Evolutionary conservation across 768 basidiomycete genomes (phyloP).

Genomic region (Suillus occidentalis): DNA sequence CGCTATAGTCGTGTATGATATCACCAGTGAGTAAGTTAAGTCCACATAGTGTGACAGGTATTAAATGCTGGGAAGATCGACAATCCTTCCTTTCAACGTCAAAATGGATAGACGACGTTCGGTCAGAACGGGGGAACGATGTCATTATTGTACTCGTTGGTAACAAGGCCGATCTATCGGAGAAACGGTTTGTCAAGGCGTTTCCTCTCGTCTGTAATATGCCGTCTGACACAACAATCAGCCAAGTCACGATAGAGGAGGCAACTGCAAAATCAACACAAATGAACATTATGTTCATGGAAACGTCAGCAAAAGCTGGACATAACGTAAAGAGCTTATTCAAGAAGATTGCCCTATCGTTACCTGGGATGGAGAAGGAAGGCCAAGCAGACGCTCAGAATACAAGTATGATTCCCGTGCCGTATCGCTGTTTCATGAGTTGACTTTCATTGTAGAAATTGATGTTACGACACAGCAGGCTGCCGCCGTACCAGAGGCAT

Average conservation of each 20-base stretch:
- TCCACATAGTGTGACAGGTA: slow-evolving; percentile 5
- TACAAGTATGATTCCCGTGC: slow-evolving; percentile 36
- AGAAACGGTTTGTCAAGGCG: slow-evolving; percentile 76
- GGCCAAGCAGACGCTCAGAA: slow-evolving; percentile 56
- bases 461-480: slow-evolving; percentile 78
- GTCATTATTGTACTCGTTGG: slow-evolving; percentile 98
- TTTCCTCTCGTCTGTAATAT: background rate
- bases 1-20: slow-evolving; percentile 98
- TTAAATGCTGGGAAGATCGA: slow-evolving; percentile 58
- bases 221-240: slow-evolving; percentile 33
- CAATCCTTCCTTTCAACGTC: slow-evolving; percentile 97
- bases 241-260: slow-evolving; percentile 98
- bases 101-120: slow-evolving; percentile 99
- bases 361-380: slow-evolving; percentile 94
- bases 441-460: slow-evolving; percentile 60
- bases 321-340: slow-evolving; percentile 99
- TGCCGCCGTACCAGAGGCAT: slow-evolving; percentile 80
- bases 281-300: slow-evolving; percentile 97
- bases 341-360: slow-evolving; percentile 98
- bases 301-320: slow-evolving; percentile 98
- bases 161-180: slow-evolving; percentile 98
- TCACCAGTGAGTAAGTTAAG: slow-evolving; percentile 73
- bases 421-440: slow-evolving; percentile 1
- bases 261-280: slow-evolving; percentile 90
- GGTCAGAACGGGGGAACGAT: slow-evolving; percentile 95